Evolutionary conservation across 2,329 filamentous ascomycete species (phyloP).

Genomic region (Aspergillus floridensis): DNA sequence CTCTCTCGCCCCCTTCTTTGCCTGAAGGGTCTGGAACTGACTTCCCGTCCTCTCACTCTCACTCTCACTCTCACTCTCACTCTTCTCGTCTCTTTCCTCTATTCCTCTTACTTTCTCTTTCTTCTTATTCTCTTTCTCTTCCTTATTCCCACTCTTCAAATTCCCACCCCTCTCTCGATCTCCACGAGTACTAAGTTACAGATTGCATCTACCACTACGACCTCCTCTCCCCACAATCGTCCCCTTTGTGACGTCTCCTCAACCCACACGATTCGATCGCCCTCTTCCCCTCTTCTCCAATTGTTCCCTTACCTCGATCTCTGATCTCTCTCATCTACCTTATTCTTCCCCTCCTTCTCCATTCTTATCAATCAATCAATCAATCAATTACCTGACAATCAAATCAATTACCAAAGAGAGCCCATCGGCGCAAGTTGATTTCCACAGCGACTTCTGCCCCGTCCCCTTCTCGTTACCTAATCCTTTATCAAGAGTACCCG

Average conservation of each 20-base stretch:
- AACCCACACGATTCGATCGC: constrained; percentile 6
- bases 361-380: constrained; percentile 1
- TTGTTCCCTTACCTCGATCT: constrained; percentile 9
- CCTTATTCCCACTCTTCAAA: not conserved
- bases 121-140: not conserved
- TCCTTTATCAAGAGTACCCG: constrained; percentile 15
- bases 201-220: not conserved
- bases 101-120: not conserved
- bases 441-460: too few relatives aligned
- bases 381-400: too few relatives aligned
- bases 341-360: constrained; percentile 5
- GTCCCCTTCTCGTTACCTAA: constrained; percentile 4
- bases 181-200: not conserved
- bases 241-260: not conserved
- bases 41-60: not conserved
- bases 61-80: not conserved
- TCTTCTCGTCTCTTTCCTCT: not conserved
- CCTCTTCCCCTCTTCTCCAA: constrained; percentile 5
- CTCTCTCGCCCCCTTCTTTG: not conserved
- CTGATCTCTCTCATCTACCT: constrained; percentile 8
- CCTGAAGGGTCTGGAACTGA: not conserved
- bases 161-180: not conserved
- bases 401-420: too few relatives aligned
- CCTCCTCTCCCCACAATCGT: not conserved
- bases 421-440: too few relatives aligned